phyloP scores from a whole-genome alignment of 441 rosid species.

The Gossypium gossypioides region DNA sequence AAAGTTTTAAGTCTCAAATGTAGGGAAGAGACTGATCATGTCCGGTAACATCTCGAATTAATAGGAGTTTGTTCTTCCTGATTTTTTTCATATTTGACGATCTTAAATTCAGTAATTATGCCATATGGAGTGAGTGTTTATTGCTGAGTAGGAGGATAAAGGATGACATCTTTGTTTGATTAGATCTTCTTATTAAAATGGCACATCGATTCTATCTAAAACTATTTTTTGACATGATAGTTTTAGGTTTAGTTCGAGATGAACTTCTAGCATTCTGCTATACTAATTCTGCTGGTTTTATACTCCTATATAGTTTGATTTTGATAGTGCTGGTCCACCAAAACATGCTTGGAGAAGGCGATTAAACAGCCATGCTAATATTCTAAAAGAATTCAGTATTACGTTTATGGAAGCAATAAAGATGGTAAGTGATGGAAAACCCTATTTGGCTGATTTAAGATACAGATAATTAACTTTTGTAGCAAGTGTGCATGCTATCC shows the following conservation, averaged over 20 bases:
- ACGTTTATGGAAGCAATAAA: slow-evolving; percentile 85
- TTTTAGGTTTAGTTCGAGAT: not conserved
- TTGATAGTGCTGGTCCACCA: slow-evolving; percentile 93
- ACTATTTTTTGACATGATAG: not conserved
- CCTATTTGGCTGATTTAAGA: not conserved
- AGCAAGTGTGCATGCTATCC: not conserved
- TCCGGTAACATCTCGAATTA: not conserved
- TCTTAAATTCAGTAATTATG: not conserved
- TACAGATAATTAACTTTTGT: not conserved
- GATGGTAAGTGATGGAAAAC: slow-evolving; percentile 40
- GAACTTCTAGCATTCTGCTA: not conserved
- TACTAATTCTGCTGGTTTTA: not conserved
- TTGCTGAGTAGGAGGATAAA: not conserved
- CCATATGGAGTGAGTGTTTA: not conserved
- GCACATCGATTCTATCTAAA: not conserved
- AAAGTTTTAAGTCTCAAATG: not conserved
- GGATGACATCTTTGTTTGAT: not conserved
- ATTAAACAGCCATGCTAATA: slow-evolving; percentile 82
- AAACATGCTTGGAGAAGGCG: slow-evolving; percentile 95
- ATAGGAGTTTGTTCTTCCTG: not conserved
- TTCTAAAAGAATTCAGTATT: slow-evolving; percentile 77
- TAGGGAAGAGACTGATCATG: not conserved
- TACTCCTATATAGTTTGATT: slow-evolving; percentile 49
- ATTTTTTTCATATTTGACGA: not conserved
- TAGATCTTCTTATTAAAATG: not conserved